Base-by-base conservation (phyloP, 1,284 basidiomycete species). In the Puccinia horiana region DNA sequence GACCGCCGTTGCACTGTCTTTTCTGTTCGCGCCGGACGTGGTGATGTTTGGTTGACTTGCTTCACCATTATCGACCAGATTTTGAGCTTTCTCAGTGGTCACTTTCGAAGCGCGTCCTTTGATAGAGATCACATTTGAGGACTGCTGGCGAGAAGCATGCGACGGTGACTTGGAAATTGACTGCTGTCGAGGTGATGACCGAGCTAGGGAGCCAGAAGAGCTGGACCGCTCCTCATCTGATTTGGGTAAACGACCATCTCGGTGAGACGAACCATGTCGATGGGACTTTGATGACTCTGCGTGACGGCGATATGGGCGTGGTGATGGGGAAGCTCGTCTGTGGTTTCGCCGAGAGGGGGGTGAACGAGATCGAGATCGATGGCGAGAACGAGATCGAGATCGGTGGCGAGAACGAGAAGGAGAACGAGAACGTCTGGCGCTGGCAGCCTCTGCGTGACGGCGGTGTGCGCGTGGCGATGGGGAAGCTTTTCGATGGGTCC, bases 51-150 rank as follows among this genome's bases (percentile, higher is more conserved):
- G 56, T 32, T 58, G 56, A 58, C 29, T 58, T 5, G 56, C 29
- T 58, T 58, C 29, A 32, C 56, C 11, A n/a, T n/a, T n/a, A n/a
- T n/a, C n/a, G n/a, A 58, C 23, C n/a, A 37, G 58, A 12, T 42
- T 42, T 40, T 76, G 49, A 37, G 20, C 12, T 35, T 77, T 61
- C 23, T 61, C 32, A 29, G 44, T 20, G 75, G 54, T 61, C 4
- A 26, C 40, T 63, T 61, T 65, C 5, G 75, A 63, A 37, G 75
- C 75, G 20, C 52, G 32, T 20, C 75, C 75, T 47, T 77, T 77
- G 29, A 77, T 77, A 3, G 75, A 77, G 16, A 77, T 77, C 16
- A 56, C 75, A 35, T 20, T 18, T 75, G 73, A 49, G 20, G 18
- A 40, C 54, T 52, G 18, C 44, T 40, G 44, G 29, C 26, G 26